Base-by-base conservation (phyloP, 495 filamentous ascomycete species). In the Penicillium malachiteum region DNA sequence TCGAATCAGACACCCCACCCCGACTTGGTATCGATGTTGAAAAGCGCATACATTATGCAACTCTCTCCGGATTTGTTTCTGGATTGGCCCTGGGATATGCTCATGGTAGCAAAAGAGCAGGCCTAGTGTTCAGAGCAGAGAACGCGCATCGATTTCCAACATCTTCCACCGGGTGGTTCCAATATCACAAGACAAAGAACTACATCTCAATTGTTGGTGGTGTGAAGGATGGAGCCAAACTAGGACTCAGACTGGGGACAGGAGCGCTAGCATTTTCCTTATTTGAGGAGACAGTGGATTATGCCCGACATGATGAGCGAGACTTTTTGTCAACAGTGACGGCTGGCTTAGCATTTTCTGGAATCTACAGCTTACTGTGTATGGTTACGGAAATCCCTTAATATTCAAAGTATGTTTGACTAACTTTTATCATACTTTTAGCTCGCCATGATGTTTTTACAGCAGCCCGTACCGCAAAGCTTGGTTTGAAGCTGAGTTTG, bases 151-250 rank as follows among this genome's bases (percentile, higher is more conserved):
- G 92, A 60, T 83, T 95, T 43, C 94, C 94, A 17, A 84, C 75
- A 6, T 82, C 83, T n/a, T 83, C 87, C 18, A 82, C 82, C 7
- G 94, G 91, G 31, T 98, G 94, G 94, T 98, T 91, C 67, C 83
- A 97, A 30, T 98, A 98, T 68, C 95, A 97, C 72, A 97, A 96
- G 72, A 90, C 84, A 63, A 97, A 97, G 74, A 97, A 96, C 68
- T 97, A 97, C 74, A 82, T 89, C 53, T 73, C 86, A 6, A 81
- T 87, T 46, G 79, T 86, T 10, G 90, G 88, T 3, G 94, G 87
- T 0, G 70, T 92, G 11, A 82, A 81, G 58, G 90, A 92, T 65
- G 95, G 90, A 0, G 21, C 89, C 39, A 86, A 82, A 62, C 87
- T 91, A 81, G 93, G 88, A 5, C 65, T 71, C n/a, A 87, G 81